Conservation (phyloP, 2,329 filamentous ascomycete genomes). For the Diatrype stigma region DNA sequence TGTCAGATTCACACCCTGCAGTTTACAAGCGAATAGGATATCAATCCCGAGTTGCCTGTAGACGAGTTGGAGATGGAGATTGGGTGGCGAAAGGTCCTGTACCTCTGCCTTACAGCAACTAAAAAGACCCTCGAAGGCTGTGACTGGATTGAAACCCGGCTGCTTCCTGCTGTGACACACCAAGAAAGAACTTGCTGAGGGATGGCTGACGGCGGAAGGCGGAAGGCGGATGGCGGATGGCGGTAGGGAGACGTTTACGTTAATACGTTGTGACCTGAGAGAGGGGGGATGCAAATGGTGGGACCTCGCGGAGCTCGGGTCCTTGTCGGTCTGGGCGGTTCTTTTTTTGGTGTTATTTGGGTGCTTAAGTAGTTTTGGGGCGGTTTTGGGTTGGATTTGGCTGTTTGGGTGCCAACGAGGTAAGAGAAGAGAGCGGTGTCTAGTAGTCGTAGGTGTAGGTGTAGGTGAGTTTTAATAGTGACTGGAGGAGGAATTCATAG, state of each 20-base stretch:
- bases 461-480: no score
- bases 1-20: not conserved
- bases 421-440: not conserved
- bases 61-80: not conserved
- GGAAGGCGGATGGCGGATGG: not conserved
- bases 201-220: not conserved
- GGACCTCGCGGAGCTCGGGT: not conserved
- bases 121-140: not conserved
- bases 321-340: not conserved
- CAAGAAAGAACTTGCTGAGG: not conserved
- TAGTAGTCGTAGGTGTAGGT: no score
- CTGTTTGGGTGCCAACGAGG: not conserved
- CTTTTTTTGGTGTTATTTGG: not conserved
- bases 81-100: not conserved
- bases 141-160: not conserved
- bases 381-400: not conserved
- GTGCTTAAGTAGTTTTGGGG: not conserved
- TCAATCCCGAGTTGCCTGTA: not conserved
- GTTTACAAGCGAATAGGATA: not conserved
- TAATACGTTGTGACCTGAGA: no score
- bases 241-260: no score
- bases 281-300: not conserved
- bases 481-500: no score
- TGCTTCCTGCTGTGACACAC: not conserved
- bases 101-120: not conserved